Evolutionary conservation across 371 early-diverging fungal species (phyloP).

Genomic region (Dichotomocladium elegans): DNA sequence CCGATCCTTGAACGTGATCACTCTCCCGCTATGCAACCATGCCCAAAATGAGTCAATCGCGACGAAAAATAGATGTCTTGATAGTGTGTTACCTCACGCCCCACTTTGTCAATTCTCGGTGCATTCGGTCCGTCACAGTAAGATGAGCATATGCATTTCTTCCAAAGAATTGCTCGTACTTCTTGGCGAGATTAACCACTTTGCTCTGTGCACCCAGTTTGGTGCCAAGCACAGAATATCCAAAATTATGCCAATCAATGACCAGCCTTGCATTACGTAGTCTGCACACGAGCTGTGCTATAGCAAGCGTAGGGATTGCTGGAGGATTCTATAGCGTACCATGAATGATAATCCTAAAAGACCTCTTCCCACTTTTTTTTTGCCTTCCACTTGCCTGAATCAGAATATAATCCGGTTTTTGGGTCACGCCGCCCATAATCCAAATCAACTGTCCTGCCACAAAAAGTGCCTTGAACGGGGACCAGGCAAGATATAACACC

Average conservation of each 20-base stretch:
- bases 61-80: too few relatives aligned
- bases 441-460: slow-evolving; percentile 39
- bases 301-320: slow-evolving; percentile 84
- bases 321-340: slow-evolving; percentile 88
- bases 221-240: slow-evolving; percentile 80
- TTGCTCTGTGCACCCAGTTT: slow-evolving; percentile 57
- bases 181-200: slow-evolving; percentile 58
- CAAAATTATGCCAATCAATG: slow-evolving; percentile 98
- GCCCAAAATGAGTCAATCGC: not conserved
- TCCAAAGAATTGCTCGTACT: slow-evolving; percentile 79
- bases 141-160: slow-evolving; percentile 74
- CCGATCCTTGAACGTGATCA: slow-evolving; percentile 70
- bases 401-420: slow-evolving; percentile 65
- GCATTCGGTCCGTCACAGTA: slow-evolving; percentile 88
- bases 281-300: slow-evolving; percentile 64
- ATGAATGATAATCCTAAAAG: not conserved
- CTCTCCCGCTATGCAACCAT: slow-evolving; percentile 44
- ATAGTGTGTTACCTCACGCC: slow-evolving; percentile 38
- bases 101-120: slow-evolving; percentile 62
- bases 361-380: not conserved
- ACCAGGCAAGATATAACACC: slow-evolving; percentile 51
- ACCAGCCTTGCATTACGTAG: slow-evolving; percentile 66
- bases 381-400: slow-evolving; percentile 68
- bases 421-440: slow-evolving; percentile 40
- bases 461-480: slow-evolving; percentile 63